Percentiles rank a stretch among this genome's conserved stretches.
Conservation (phyloP, 371 early-diverging fungal species). For the Apophysomyces variabilis region DNA sequence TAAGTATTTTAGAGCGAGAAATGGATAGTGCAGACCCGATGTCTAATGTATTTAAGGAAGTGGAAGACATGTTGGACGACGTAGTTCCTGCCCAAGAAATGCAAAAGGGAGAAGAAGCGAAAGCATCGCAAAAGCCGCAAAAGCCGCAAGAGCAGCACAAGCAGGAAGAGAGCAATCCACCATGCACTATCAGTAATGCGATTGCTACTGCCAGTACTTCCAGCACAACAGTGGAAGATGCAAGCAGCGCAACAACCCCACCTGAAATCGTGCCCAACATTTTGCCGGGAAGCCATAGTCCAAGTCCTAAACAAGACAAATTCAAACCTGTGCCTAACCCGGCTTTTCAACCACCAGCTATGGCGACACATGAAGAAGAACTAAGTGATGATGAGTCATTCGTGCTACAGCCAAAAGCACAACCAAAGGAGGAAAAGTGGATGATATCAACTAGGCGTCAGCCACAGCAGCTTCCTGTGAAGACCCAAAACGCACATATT, state of each 20-base stretch:
- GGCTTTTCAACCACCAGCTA: neutral
- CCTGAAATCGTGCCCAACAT: neutral
- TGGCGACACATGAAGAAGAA: neutral
- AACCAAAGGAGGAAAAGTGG: conserved; percentile 28
- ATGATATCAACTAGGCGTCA: conserved; percentile 29
- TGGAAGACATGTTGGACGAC: conserved; percentile 21
- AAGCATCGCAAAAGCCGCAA: neutral
- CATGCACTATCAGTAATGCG: too few species aligned
- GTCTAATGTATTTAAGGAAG: conserved; percentile 22
- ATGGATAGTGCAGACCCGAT: conserved; percentile 14
- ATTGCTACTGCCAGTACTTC: too few species aligned
- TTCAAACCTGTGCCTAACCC: conserved; percentile 28
- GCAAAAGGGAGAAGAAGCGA: neutral
- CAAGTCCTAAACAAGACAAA: neutral
- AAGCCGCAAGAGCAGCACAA: too few species aligned
- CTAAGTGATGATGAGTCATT: conserved; percentile 19
- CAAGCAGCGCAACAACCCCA: neutral
- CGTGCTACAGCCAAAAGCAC: conserved; percentile 7
- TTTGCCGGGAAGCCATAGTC: neutral
- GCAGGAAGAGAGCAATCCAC: too few species aligned
- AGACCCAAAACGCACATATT: conserved; percentile 24
- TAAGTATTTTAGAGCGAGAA: neutral
- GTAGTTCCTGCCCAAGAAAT: conserved; percentile 4
- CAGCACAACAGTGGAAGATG: too few species aligned
- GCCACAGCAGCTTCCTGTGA: conserved; percentile 25